These are phyloP conservation scores for Oryza rufipogon DNA, from an alignment of 176 grass and related monocot species.

Conservation along the genomic window DNA sequence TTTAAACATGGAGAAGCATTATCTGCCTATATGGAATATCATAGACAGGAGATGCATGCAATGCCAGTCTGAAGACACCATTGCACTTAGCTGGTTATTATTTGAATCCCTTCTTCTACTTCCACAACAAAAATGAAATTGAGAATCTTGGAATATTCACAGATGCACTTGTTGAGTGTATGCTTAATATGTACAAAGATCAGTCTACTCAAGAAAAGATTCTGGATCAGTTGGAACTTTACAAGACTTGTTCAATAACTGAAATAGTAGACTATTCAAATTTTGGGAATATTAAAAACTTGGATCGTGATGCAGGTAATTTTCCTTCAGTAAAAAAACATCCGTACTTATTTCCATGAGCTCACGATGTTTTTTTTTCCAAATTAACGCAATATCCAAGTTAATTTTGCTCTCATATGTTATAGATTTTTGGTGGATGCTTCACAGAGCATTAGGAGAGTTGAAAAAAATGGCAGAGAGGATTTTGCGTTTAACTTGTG, in stretches of 20 bases:
- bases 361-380: not conserved
- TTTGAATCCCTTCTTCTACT: too few species aligned
- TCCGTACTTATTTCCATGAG: not conserved
- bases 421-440: constrained; percentile 27
- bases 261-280: not conserved
- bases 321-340: not conserved
- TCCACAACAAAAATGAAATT: too few species aligned
- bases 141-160: too few species aligned
- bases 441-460: not conserved
- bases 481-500: constrained; percentile 33
- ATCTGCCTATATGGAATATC: too few species aligned
- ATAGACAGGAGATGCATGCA: too few species aligned
- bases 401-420: not conserved
- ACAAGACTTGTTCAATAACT: not conserved
- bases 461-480: constrained; percentile 36
- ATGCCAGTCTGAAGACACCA: too few species aligned
- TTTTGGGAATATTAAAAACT: not conserved
- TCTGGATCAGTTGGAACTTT: too few species aligned
- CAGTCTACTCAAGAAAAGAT: too few species aligned
- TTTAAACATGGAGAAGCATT: too few species aligned
- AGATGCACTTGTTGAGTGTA: too few species aligned
- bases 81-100: too few species aligned
- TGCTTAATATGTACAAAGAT: too few species aligned
- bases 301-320: constrained; percentile 10
- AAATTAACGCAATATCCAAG: not conserved